Conservation (phyloP, 148 eudicot genomes). For the Drosera capensis region DNA sequence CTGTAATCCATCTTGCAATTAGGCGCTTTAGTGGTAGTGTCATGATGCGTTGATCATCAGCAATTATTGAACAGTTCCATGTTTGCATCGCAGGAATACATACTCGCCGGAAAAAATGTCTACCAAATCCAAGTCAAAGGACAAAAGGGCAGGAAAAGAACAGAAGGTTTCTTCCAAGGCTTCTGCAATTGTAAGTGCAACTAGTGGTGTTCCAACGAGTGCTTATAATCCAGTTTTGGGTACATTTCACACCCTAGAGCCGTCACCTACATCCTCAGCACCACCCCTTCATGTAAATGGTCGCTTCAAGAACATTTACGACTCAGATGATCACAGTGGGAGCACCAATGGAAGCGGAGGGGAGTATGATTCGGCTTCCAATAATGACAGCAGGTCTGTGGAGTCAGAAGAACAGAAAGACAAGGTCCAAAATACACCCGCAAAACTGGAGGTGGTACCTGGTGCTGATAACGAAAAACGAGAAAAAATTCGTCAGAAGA, state of each 20-base stretch:
- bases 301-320: constrained; percentile 77
- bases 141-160: constrained; percentile 65
- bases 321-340: constrained; percentile 66
- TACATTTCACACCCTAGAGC: constrained; percentile 68
- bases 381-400: constrained; percentile 80
- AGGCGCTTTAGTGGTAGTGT: too few relatives aligned
- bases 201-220: constrained; percentile 44
- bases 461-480: constrained; percentile 86
- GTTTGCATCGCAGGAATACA: neutral
- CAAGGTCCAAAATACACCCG: constrained; percentile 24
- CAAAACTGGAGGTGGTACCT: constrained; percentile 48
- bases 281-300: constrained; percentile 51
- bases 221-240: constrained; percentile 83
- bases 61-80: too few relatives aligned
- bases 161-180: constrained; percentile 58
- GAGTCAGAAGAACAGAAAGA: constrained; percentile 97
- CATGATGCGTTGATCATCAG: too few relatives aligned
- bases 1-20: too few relatives aligned
- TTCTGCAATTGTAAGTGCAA: constrained; percentile 27
- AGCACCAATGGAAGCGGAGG: constrained; percentile 38
- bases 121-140: constrained; percentile 70
- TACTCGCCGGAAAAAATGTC: constrained; percentile 30
- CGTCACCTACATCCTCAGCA: constrained; percentile 32
- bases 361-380: constrained; percentile 76
- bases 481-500: constrained; percentile 86